Conservation (phyloP, 495 filamentous ascomycete species). For the Podospora pseudoanserina region DNA sequence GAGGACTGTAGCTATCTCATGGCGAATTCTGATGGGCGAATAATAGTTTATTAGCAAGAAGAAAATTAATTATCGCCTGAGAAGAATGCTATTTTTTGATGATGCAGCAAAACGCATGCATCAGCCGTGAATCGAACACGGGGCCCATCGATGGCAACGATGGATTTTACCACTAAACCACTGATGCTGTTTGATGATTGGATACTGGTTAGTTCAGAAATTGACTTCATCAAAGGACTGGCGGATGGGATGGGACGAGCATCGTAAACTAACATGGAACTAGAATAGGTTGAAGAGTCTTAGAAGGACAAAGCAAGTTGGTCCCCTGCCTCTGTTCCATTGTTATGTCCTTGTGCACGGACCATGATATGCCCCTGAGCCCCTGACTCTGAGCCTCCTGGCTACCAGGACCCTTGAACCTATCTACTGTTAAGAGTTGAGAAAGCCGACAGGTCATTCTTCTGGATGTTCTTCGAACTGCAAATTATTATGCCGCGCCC, state of each 20-base stretch:
- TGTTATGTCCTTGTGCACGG: not conserved
- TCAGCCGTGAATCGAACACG: constrained; percentile 52
- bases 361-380: not conserved
- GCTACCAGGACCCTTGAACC: not conserved
- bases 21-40: not conserved
- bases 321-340: not conserved
- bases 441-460: not conserved
- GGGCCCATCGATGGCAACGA: constrained; percentile 53
- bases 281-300: too few species aligned
- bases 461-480: not conserved
- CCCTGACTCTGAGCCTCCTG: not conserved
- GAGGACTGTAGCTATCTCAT: not conserved
- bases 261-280: too few species aligned
- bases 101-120: not conserved
- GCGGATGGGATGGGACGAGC: too few species aligned
- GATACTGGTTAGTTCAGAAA: not conserved
- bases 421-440: not conserved
- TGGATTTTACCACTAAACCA: constrained; percentile 51
- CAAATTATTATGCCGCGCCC: not conserved
- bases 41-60: too few species aligned
- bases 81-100: too few species aligned
- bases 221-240: not conserved
- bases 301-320: not conserved
- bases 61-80: too few species aligned
- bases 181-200: constrained; percentile 4